Conservation (phyloP, 192 early-diverging fungal species). For the Diversispora epigaea region DNA sequence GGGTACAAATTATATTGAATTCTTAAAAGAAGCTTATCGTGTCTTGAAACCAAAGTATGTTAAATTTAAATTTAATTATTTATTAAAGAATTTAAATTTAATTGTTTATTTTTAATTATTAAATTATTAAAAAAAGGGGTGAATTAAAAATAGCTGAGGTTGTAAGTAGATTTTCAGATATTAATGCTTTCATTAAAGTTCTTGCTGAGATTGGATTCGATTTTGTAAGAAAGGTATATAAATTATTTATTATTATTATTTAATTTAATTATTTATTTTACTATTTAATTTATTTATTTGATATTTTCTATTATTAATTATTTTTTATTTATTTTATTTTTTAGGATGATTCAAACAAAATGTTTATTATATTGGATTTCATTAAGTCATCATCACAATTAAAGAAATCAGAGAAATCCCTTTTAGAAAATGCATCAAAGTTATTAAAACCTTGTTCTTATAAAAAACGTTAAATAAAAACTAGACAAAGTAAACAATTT, state of each 20-base stretch:
- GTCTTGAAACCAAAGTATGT: constrained; percentile 74
- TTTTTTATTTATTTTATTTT: not conserved
- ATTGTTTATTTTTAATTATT: not conserved
- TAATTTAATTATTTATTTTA: too few species aligned
- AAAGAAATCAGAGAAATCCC: constrained; percentile 43
- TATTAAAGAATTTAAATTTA: constrained; percentile 2
- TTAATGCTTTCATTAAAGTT: constrained; percentile 72
- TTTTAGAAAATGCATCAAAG: constrained; percentile 44
- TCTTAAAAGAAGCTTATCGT: constrained; percentile 84
- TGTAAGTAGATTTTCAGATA: constrained; percentile 79
- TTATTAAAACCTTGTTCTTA: constrained; percentile 62
- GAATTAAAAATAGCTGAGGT: constrained; percentile 94
- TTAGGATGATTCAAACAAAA: constrained; percentile 81
- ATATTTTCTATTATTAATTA: constrained; percentile 12
- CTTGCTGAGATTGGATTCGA: constrained; percentile 79
- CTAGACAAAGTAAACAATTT: too few species aligned
- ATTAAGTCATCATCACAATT: constrained; percentile 50
- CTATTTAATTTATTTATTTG: constrained; percentile 5
- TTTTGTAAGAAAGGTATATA: constrained; percentile 60
- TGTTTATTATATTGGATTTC: constrained; percentile 93
- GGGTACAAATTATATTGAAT: constrained; percentile 94
- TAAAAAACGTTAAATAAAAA: constrained; percentile 48
- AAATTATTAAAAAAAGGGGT: constrained; percentile 56
- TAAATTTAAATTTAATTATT: not conserved
- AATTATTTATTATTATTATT: not conserved